Percentiles rank a stretch among this genome's conserved stretches.
These are phyloP conservation scores for Colletotrichum cuscutae DNA, from an alignment of 2,329 filamentous ascomycete genomes.

Conservation along the genomic window DNA sequence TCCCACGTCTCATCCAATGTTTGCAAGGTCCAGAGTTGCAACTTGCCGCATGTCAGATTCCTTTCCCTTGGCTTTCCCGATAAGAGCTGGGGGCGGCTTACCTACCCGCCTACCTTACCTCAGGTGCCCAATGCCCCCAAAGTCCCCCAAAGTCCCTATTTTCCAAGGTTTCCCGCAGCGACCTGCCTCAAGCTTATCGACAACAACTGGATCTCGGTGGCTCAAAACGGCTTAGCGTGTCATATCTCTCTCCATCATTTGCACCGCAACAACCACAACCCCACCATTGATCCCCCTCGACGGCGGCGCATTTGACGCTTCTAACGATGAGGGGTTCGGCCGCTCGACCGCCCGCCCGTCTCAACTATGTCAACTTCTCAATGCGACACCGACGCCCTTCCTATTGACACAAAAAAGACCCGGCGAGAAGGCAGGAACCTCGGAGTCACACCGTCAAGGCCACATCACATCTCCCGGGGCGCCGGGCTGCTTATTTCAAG, in stretches of 20 bases:
- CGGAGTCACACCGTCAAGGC: neutral
- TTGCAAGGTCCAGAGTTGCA: slow-evolving; percentile 10
- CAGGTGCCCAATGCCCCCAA: neutral
- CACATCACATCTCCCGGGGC: no score
- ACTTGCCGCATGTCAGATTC: slow-evolving; percentile 28
- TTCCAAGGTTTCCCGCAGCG: neutral
- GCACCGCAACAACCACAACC: slow-evolving; percentile 2
- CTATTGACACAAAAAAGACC: neutral
- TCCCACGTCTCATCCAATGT: slow-evolving; percentile 21
- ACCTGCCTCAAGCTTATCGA: slow-evolving; percentile 6
- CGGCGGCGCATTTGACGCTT: neutral
- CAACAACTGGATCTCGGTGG: neutral
- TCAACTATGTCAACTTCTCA: neutral
- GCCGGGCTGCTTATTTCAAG: no score
- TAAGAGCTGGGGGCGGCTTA: slow-evolving; percentile 4
- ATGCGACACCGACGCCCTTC: neutral
- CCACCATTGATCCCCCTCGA: slow-evolving; percentile 18
- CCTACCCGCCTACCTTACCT: no score
- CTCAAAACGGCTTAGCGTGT: slow-evolving; percentile 20
- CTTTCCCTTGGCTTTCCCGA: neutral
- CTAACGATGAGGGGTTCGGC: slow-evolving; percentile 23
- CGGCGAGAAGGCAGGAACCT: neutral
- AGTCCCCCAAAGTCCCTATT: neutral
- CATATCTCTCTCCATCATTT: neutral
- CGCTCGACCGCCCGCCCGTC: neutral